A percentile compares a stretch with the other conserved stretches of the same genome.
Evolutionary conservation across 1,139 yeast genomes (phyloP).

Genomic region (Yamadazyma friedrichii): DNA sequence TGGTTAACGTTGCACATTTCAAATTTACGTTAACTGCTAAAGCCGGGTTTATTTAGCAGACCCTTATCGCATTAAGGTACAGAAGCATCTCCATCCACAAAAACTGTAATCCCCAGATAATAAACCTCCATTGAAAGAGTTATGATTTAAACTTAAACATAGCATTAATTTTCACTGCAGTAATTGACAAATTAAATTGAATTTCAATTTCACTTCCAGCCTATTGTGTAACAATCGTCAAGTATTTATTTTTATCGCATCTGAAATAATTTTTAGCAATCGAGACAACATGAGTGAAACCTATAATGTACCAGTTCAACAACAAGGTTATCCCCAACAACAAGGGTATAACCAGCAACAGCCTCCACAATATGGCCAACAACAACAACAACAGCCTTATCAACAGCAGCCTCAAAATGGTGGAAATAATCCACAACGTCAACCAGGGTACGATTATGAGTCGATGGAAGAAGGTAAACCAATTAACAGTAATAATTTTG

Average conservation of each 20-base stretch:
- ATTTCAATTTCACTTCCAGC: too few relatives aligned
- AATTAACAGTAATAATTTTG: constrained; percentile 43
- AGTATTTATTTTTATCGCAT: constrained; percentile 1
- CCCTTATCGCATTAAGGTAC: constrained; percentile 1
- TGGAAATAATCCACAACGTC: constrained; percentile 3
- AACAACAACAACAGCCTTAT: constrained; percentile 10
- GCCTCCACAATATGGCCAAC: constrained; percentile 10
- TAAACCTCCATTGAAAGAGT: too few relatives aligned
- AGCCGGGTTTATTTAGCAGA: not conserved
- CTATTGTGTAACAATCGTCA: not conserved
- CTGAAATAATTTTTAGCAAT: constrained; percentile 4
- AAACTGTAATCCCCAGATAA: too few relatives aligned
- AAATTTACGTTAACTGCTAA: too few relatives aligned
- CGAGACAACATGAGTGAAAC: constrained; percentile 1
- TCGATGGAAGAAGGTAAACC: constrained; percentile 32
- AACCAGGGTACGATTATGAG: constrained; percentile 22
- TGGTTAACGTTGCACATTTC: too few relatives aligned
- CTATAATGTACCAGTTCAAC: constrained; percentile 13
- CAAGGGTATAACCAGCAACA: not conserved
- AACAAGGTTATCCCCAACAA: constrained; percentile 9
- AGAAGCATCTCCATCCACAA: too few relatives aligned
- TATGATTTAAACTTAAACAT: too few relatives aligned
- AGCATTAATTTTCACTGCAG: too few relatives aligned
- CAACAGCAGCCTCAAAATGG: constrained; percentile 6
- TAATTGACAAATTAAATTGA: too few relatives aligned